phyloP scores from a whole-genome alignment of 2,329 filamentous ascomycete genomes.

The Fusarium penzigii region DNA sequence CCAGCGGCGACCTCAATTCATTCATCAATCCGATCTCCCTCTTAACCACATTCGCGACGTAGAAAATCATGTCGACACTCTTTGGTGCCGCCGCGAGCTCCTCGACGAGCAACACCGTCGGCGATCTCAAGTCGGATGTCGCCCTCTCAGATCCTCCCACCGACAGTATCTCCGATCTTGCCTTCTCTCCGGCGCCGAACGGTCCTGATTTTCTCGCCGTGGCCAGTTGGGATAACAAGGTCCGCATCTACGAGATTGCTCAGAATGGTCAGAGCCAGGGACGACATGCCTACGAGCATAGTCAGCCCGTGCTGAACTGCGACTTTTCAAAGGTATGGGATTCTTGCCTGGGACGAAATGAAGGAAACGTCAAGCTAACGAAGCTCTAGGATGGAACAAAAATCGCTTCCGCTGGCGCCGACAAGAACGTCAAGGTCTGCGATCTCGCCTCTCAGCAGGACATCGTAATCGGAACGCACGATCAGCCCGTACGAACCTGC shows the following conservation, averaged over 20 bases:
- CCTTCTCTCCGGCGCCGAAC: conserved; percentile 69
- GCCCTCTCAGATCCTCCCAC: conserved; percentile 75
- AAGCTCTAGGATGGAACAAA: conserved; percentile 78
- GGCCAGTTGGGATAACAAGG: conserved; percentile 96
- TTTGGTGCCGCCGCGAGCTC: conserved; percentile 57
- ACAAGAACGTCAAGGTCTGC: conserved; percentile 87
- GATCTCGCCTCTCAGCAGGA: conserved; percentile 72
- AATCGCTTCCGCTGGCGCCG: conserved; percentile 82
- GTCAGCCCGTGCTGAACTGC: conserved; percentile 78
- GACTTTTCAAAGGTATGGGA: conserved; percentile 81
- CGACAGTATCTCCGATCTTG: conserved; percentile 85
- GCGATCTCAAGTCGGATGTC: conserved; percentile 89
- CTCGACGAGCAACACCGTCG: conserved; percentile 70
- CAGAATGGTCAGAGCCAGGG: conserved; percentile 76
- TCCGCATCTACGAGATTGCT: conserved; percentile 93
- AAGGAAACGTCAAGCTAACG: conserved; percentile 4
- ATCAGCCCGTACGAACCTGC: conserved; percentile 76
- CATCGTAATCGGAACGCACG: conserved; percentile 79
- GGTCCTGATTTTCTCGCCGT: conserved; percentile 78
- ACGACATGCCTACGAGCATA: conserved; percentile 83
- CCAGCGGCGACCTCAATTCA: too few species aligned
- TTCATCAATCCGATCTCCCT: conserved; percentile 1
- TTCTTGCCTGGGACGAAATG: not conserved
- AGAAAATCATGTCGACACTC: conserved; percentile 61
- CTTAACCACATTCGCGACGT: conserved; percentile 9